A percentile compares a stretch with the other conserved stretches of the same genome.
Conservation (phyloP, 2,329 filamentous ascomycete species). For the Septoria linicola region DNA sequence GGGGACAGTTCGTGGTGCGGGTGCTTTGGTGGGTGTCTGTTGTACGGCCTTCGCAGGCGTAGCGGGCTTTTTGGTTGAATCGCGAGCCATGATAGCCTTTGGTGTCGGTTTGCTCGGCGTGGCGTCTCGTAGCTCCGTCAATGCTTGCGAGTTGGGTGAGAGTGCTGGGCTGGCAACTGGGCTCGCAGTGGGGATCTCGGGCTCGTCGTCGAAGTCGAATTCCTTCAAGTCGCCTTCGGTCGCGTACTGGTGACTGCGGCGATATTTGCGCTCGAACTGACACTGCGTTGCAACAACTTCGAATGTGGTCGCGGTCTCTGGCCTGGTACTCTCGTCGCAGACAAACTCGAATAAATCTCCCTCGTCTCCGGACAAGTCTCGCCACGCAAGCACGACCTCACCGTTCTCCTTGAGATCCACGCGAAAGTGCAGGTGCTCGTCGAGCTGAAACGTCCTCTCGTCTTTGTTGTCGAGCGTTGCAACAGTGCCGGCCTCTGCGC, state of each 20-base stretch:
- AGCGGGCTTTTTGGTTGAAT: constrained; percentile 32
- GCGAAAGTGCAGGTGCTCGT: constrained; percentile 84
- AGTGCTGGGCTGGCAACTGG: constrained; percentile 53
- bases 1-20: constrained; percentile 62
- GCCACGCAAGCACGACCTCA: constrained; percentile 89
- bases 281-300: constrained; percentile 82
- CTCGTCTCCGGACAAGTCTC: constrained; percentile 86
- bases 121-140: constrained; percentile 31
- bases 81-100: constrained; percentile 33
- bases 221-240: constrained; percentile 76
- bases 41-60: constrained; percentile 40
- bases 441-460: constrained; percentile 96
- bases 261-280: constrained; percentile 96
- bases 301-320: constrained; percentile 74
- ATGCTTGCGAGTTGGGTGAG: constrained; percentile 33
- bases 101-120: constrained; percentile 27
- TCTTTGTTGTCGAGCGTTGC: constrained; percentile 80
- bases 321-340: constrained; percentile 71
- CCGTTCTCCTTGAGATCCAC: constrained; percentile 76
- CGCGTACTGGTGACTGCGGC: constrained; percentile 74
- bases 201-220: constrained; percentile 72
- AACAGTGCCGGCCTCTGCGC: constrained; percentile 68
- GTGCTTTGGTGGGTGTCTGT: constrained; percentile 56
- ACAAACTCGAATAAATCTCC: constrained; percentile 98
- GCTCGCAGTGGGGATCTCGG: constrained; percentile 60